Evolutionary conservation across 2,329 filamentous ascomycete species (phyloP), one percentile per base, ranked within the genome.

Genomic region (Colletotrichum euphorbiae): DNA sequence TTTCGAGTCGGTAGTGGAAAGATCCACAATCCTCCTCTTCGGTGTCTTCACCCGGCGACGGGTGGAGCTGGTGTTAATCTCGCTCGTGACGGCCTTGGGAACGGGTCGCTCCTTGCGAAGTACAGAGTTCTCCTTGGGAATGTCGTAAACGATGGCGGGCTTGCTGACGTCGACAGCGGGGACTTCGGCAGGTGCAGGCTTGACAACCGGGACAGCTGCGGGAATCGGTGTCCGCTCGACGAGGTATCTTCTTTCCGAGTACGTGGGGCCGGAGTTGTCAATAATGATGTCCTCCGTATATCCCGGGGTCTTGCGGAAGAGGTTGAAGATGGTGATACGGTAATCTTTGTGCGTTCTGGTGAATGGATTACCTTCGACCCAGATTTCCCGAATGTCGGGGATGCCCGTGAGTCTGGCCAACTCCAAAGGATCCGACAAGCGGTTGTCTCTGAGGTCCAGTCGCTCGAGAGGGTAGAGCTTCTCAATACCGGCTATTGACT

Each of bases 341-440:
- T 97, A 97, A 73, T 91, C 90, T 67, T 90, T 86, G 76, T 98
- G 93, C 1, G 93, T 94, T 73, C 92, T 93, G 48, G 91, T 92
- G 74, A 98, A 98, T 0, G 94, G 93, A 74, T 99, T 99, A 21
- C 93, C 93, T 69, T 92, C 88, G 15, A 99, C 91, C 86, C 94
- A 99, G 36, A 99, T 90, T 77, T 98, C 95, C 67, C 90, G 90
- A 72, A 99, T 91, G 60, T 98, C 93, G 28, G 96, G 94, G 58
- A 98, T 94, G 59, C 91, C 91, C 1, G 95, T 98, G 67, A 99
- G 83, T 67, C 96, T 89, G 54, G 94, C 95, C 70, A 98, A 82
- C 78, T 99, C 96, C 62, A 90, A 93, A 0, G 95, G 95, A 76
- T 99, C 96, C n/a, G 90, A 91, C 59, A 99, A 81, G 67, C 88